These are phyloP conservation scores for Lipomyces mesembrius DNA, from an alignment of 805 yeast genomes.

Conservation along the genomic window DNA sequence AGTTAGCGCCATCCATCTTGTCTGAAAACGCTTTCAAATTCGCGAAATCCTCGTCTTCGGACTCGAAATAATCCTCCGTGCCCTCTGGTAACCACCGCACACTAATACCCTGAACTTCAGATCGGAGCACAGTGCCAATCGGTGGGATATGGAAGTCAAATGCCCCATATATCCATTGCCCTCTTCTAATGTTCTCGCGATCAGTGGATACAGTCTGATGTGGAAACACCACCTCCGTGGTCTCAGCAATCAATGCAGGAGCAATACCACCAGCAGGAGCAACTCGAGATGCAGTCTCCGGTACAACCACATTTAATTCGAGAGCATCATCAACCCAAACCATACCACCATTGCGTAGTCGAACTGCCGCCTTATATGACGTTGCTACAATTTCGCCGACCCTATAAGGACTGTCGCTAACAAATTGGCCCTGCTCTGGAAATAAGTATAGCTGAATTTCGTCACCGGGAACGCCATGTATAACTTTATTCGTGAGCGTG, in stretches of 20 bases:
- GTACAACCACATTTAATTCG: conserved; percentile 17
- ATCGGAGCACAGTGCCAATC: conserved; percentile 23
- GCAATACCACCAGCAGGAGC: conserved; percentile 35
- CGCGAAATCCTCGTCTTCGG: conserved; percentile 18
- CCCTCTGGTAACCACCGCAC: conserved; percentile 33
- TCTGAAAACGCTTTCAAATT: conserved; percentile 22
- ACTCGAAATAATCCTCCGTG: conserved; percentile 15
- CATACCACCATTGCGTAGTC: conserved; percentile 23
- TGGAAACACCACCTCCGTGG: conserved; percentile 27
- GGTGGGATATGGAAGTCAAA: conserved; percentile 13
- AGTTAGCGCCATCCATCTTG: conserved; percentile 29
- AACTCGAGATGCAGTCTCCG: conserved; percentile 7
- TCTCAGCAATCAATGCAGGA: conserved; percentile 26
- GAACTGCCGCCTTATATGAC: conserved; percentile 19
- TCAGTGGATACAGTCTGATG: conserved; percentile 23
- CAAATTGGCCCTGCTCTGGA: conserved; percentile 33
- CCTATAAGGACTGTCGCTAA: conserved; percentile 24
- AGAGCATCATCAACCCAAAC: conserved; percentile 30
- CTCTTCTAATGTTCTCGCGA: conserved; percentile 23
- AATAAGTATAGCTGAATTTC: conserved; percentile 25
- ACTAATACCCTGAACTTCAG: conserved; percentile 25
- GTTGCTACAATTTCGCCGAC: conserved; percentile 27
- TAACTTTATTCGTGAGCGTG: conserved; percentile 31
- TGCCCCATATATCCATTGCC: conserved; percentile 32
- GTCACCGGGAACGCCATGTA: conserved; percentile 25